Evolutionary conservation across 345 rosid species (phyloP), one percentile per base, ranked within the genome.

Genomic region (Mangifera indica): DNA sequence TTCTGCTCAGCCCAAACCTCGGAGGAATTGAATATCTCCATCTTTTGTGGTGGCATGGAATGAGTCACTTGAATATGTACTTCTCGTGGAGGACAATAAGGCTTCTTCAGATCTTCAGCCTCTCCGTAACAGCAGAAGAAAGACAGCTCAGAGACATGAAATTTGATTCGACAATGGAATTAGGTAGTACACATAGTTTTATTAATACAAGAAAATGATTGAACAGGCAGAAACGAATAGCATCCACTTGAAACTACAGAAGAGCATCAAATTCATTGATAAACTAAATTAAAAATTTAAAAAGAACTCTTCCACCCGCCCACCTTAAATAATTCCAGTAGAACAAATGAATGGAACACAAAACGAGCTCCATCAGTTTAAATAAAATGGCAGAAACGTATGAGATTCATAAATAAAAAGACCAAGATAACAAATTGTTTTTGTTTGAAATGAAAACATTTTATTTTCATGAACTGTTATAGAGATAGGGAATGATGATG

Each of bases 1-100:
- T 86, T 87, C 24, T 87, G 56, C 73, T 86, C 87, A 10, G 94
- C 94, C 92, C 94, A 89, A 68, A 75, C 85, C 65, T 87, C 86
- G 65, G 86, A 60, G 11, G 94, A 87, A 67, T 86, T 87, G 40
- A 82, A 84, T 48, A 82, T 78, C 74, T 82, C 88, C 26, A 84
- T 58, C 79, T 82, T 84, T 46, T 84, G 81, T 8, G 87, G 87
- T 17, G 87, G 85, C 92, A 89, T 84, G 1, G 91, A 85, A 66
- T 87, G 90, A 56, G 86, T 83, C 49, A 87, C 92, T 80, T 89
- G 94, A 49, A 83, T 88, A 66, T 89, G 91, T 15, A 86, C 82
- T 78, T 89, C 94, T 63, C 85, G 66, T 20, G 90, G 90, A 61
- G 94, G 90, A 61, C 69, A 71, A 69, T 78, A 83, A 7, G 85